Base-by-base conservation (phyloP, 331 rosid species). In the Malus hybrid region DNA sequence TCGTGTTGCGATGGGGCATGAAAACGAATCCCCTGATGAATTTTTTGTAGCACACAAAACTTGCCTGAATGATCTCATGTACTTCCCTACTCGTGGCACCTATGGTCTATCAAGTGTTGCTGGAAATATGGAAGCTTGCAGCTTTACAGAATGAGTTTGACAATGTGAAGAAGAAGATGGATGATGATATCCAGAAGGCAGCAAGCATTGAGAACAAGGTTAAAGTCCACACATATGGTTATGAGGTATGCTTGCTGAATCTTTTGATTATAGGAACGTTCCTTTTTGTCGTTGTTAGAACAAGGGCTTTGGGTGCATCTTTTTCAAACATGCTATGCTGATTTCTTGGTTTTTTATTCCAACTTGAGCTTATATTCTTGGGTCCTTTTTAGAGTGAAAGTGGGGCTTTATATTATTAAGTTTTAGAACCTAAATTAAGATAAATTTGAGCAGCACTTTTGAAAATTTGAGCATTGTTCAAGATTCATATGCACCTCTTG, bases 41-140 rank as follows among this genome's bases (percentile, higher is more conserved):
- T 93, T 93, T 88, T 82, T 89, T 78, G 98, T 91, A 74, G 98
- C 93, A 4, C 98, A 93, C 81, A 83, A 83, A 57, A 89, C 91
- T 46, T 89, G 96, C 83, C 77, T 88, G 52, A 87, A 83, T 70
- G 98, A 91, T 80, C 93, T 93, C 76, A 93, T 88, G 88, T 93
- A 85, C 84, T 91, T 93, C 67, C 91, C 89, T 54, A 84, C 92
- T 31, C 93, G 97, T 46, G 84, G 80, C 83, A 93, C 97, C 10
- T 93, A 86, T 82, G 98, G 93, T 64, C 83, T 88, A 57, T 91
- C 98, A n/a, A 93, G 97, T 48, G 90, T 93, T 70, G 98, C 98
- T 65, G 96, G 93, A 73, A 88, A 87, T 84, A 69, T 73, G 84
- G 98, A 93, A 93, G 83, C 84, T 93, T 75, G 93, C 93, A 8